phyloP scores from a whole-genome alignment of 2,329 filamentous ascomycete genomes.

The Aureobasidium namibiae region DNA sequence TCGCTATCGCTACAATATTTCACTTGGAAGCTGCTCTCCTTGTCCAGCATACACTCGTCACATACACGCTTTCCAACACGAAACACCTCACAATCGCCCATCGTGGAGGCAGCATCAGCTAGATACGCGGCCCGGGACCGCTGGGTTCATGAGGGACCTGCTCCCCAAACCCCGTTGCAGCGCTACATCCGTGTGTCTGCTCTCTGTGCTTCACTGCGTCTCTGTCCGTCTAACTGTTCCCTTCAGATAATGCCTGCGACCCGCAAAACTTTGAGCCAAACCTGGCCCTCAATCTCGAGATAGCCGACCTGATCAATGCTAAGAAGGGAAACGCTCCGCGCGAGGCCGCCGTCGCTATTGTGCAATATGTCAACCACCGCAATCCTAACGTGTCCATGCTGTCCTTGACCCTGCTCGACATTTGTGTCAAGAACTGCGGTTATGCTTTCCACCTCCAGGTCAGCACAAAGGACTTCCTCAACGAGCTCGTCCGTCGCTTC shows the following conservation, averaged over 20 bases:
- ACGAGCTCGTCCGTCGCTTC: constrained; percentile 92
- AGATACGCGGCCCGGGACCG: constrained; percentile 92
- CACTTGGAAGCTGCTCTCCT: not conserved
- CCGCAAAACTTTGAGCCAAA: constrained; percentile 98
- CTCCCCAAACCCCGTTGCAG: constrained; percentile 77
- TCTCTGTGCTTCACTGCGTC: not conserved
- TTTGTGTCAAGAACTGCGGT: constrained; percentile 99
- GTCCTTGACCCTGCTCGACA: constrained; percentile 84
- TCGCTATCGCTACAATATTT: not conserved
- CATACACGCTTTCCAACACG: not conserved
- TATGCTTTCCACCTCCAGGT: constrained; percentile 99
- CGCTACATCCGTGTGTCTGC: constrained; percentile 67
- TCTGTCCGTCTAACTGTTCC: not conserved
- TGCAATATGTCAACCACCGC: constrained; percentile 90
- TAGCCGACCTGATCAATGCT: constrained; percentile 89
- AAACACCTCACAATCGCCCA: constrained; percentile 9
- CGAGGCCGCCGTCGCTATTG: constrained; percentile 87
- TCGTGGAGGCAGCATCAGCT: constrained; percentile 87
- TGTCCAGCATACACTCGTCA: not conserved
- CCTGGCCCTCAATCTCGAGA: constrained; percentile 90
- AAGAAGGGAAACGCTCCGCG: constrained; percentile 95
- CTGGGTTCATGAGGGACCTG: constrained; percentile 73
- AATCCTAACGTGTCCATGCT: constrained; percentile 92
- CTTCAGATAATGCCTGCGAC: constrained; percentile 79
- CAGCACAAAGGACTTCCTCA: constrained; percentile 96